Conservation (phyloP, 2,329 filamentous ascomycete species). For the Grosmannia penicillata region DNA sequence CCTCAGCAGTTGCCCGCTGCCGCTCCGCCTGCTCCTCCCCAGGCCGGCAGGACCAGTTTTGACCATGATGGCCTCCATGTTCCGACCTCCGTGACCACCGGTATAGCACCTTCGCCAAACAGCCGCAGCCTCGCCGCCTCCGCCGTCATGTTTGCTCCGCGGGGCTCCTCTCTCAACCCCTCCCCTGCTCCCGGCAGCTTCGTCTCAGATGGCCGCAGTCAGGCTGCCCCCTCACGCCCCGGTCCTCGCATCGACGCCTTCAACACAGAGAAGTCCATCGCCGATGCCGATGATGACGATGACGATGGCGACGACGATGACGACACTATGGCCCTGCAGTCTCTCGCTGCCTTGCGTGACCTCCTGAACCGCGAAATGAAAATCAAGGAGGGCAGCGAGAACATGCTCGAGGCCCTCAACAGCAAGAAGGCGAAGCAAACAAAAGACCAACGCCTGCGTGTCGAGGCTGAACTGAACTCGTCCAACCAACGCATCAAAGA, state of each 20-base stretch:
- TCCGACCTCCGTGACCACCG: slow-evolving; percentile 23
- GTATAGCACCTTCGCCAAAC: slow-evolving; percentile 18
- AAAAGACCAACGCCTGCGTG: slow-evolving; percentile 64
- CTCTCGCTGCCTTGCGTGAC: slow-evolving; percentile 62
- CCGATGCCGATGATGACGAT: neutral
- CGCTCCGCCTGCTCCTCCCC: slow-evolving; percentile 20
- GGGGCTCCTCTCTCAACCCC: slow-evolving; percentile 55
- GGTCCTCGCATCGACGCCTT: slow-evolving; percentile 40
- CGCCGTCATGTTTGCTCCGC: slow-evolving; percentile 47
- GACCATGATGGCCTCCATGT: slow-evolving; percentile 39
- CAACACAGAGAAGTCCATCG: slow-evolving; percentile 41
- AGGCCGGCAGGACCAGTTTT: slow-evolving; percentile 28
- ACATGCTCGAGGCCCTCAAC: slow-evolving; percentile 88
- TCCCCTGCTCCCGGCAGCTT: slow-evolving; percentile 70
- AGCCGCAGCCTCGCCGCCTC: slow-evolving; percentile 35
- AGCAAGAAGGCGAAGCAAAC: slow-evolving; percentile 91
- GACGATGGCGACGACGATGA: slow-evolving; percentile 19
- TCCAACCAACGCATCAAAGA: slow-evolving; percentile 62
- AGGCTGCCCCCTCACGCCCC: slow-evolving; percentile 49
- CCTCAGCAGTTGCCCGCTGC: slow-evolving; percentile 24
- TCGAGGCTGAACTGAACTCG: slow-evolving; percentile 79
- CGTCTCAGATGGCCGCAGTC: slow-evolving; percentile 69
- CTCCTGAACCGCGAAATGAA: slow-evolving; percentile 90
- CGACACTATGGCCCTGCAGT: slow-evolving; percentile 45
- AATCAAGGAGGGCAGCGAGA: slow-evolving; percentile 95